These are phyloP conservation scores for Calocybe gambosa DNA, from an alignment of 1,284 basidiomycete species.

Conservation along the genomic window DNA sequence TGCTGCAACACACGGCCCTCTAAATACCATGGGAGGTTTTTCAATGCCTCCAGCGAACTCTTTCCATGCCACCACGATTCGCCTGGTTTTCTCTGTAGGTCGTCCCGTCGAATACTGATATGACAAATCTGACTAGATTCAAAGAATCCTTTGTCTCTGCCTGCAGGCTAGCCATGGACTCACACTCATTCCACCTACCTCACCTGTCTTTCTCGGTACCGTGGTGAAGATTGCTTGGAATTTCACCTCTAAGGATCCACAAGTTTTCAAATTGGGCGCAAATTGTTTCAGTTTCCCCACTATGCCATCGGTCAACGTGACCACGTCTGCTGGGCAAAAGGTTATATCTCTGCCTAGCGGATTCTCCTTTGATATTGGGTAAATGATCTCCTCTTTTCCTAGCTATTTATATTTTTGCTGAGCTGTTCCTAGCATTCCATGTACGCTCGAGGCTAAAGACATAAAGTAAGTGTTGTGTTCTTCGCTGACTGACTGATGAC, in stretches of 20 bases:
- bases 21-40: too few species aligned
- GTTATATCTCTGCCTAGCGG: background rate
- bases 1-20: too few species aligned
- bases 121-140: background rate
- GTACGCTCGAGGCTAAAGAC: background rate
- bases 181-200: constrained; percentile 3
- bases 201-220: constrained; percentile 6
- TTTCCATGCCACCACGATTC: background rate
- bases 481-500: background rate
- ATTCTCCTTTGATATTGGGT: background rate
- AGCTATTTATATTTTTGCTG: background rate
- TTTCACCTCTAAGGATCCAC: background rate
- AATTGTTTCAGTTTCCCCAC: background rate
- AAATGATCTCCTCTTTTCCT: background rate
- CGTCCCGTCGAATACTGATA: background rate
- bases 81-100: background rate
- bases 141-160: background rate
- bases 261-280: background rate
- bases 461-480: background rate
- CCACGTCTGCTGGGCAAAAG: background rate
- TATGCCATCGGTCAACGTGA: background rate
- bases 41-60: too few species aligned
- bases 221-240: constrained; percentile 3
- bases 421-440: background rate
- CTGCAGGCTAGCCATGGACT: background rate